phyloP scores from a whole-genome alignment of 2,329 filamentous ascomycete species.

The Balansia obtecta region DNA sequence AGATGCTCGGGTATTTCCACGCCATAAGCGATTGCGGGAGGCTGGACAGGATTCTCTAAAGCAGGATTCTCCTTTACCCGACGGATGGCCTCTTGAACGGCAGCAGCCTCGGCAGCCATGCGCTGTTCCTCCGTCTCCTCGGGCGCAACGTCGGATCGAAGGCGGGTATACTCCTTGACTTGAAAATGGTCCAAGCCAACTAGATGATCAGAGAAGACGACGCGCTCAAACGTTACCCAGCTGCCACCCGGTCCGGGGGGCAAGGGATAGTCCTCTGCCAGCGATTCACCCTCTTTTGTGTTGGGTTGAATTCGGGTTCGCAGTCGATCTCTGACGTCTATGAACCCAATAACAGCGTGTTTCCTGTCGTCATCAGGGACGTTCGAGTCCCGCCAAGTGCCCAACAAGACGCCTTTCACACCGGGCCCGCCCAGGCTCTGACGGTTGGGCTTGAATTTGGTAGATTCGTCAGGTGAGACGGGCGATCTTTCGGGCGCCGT shows the following conservation, averaged over 20 bases:
- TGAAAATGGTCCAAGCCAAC: slow-evolving; percentile 42
- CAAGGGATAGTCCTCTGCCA: slow-evolving; percentile 34
- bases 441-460: slow-evolving; percentile 17
- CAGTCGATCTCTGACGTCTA: slow-evolving; percentile 47
- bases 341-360: slow-evolving; percentile 50
- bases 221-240: slow-evolving; percentile 51
- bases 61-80: slow-evolving; percentile 30
- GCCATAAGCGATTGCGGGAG: slow-evolving; percentile 38
- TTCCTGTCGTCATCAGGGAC: slow-evolving; percentile 36
- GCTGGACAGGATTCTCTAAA: slow-evolving; percentile 28
- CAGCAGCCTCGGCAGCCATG: slow-evolving; percentile 25
- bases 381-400: slow-evolving; percentile 48
- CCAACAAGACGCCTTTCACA: slow-evolving; percentile 38
- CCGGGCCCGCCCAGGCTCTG: slow-evolving; percentile 14
- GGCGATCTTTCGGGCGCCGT: slow-evolving; percentile 18
- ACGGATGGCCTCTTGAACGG: slow-evolving; percentile 34
- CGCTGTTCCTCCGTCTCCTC: slow-evolving; percentile 27
- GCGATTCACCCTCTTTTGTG: slow-evolving; percentile 33
- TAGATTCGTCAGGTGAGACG: slow-evolving; percentile 5
- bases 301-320: slow-evolving; percentile 44
- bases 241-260: slow-evolving; percentile 48
- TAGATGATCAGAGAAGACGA: slow-evolving; percentile 46
- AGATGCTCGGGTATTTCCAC: slow-evolving; percentile 32
- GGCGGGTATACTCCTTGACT: slow-evolving; percentile 50
- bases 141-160: slow-evolving; percentile 27